A percentile compares a stretch with the other conserved stretches of the same genome.
phyloP scores from a whole-genome alignment of 768 basidiomycete genomes.

The Mycena pura region DNA sequence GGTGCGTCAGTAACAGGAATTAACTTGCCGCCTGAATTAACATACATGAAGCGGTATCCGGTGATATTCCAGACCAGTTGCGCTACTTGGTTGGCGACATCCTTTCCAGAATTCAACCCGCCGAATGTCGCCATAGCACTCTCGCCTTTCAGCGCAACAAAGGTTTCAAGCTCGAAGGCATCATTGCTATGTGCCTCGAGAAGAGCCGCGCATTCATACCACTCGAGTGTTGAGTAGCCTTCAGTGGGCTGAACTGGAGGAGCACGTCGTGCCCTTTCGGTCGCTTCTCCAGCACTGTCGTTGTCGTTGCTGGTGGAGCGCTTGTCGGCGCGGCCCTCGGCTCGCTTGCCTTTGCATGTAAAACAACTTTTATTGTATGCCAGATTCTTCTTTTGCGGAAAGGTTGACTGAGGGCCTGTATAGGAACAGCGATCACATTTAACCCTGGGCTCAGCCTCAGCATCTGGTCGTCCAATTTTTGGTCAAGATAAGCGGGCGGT shows the following conservation, averaged over 20 bases:
- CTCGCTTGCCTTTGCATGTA: neutral
- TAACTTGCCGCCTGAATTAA: too few species aligned
- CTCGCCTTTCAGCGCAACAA: neutral
- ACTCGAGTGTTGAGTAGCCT: neutral
- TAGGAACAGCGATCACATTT: neutral
- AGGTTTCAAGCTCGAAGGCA: neutral
- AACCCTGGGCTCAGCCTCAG: neutral
- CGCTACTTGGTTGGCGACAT: neutral
- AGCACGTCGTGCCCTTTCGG: neutral
- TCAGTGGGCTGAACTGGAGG: neutral
- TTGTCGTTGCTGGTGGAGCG: neutral
- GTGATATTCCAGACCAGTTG: neutral
- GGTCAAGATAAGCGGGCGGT: neutral
- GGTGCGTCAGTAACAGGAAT: neutral
- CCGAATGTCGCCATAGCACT: neutral
- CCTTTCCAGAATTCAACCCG: neutral
- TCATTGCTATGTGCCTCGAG: neutral
- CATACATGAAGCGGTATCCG: neutral
- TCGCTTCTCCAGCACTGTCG: neutral
- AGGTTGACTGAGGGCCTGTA: neutral
- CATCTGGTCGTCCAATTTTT: neutral
- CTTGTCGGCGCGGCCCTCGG: neutral
- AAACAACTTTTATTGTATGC: slow-evolving; percentile 2
- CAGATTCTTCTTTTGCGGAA: too few species aligned
- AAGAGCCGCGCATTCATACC: neutral